phyloP scores from a whole-genome alignment of 2,329 filamentous ascomycete species.

The Nannizziopsis arthrosporioides region DNA sequence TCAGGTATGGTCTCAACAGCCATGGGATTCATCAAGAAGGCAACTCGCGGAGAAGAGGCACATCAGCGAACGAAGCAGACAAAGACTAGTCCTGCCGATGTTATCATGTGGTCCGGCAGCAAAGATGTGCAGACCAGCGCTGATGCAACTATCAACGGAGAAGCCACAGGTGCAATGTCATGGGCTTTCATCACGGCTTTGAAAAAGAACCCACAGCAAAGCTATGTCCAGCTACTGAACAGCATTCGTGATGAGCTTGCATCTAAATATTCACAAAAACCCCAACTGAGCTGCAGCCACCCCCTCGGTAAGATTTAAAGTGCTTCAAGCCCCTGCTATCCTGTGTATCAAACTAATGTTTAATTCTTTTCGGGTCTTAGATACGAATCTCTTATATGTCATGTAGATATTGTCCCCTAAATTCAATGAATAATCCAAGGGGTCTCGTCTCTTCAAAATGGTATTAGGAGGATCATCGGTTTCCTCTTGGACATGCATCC shows the following conservation, averaged over 20 bases:
- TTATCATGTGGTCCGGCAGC: conserved; percentile 95
- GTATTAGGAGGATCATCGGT: too few species aligned
- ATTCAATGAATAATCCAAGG: too few species aligned
- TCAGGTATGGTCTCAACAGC: conserved; percentile 67
- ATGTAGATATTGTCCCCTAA: conserved; percentile 39
- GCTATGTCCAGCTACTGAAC: conserved; percentile 90
- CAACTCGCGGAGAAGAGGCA: conserved; percentile 63
- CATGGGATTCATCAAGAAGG: conserved; percentile 80
- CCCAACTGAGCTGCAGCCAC: conserved; percentile 91
- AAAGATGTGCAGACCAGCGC: conserved; percentile 93
- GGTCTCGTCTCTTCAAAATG: too few species aligned
- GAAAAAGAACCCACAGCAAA: conserved; percentile 88
- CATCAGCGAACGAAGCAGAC: conserved; percentile 73
- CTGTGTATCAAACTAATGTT: conserved; percentile 11
- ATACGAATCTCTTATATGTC: conserved; percentile 55
- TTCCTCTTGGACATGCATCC: too few species aligned
- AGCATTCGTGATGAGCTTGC: conserved; percentile 83
- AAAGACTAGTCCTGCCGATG: conserved; percentile 87
- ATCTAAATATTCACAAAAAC: conserved; percentile 84
- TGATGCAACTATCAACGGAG: conserved; percentile 74
- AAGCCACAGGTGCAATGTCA: conserved; percentile 96
- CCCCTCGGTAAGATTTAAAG: conserved; percentile 60
- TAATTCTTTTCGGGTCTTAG: conserved; percentile 27
- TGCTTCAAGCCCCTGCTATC: conserved; percentile 14
- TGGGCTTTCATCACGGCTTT: conserved; percentile 89